Evolutionary conservation across 164 flowering plant genomes (phyloP), one percentile per base, ranked within the genome.

Genomic region (Saururus chinensis): DNA sequence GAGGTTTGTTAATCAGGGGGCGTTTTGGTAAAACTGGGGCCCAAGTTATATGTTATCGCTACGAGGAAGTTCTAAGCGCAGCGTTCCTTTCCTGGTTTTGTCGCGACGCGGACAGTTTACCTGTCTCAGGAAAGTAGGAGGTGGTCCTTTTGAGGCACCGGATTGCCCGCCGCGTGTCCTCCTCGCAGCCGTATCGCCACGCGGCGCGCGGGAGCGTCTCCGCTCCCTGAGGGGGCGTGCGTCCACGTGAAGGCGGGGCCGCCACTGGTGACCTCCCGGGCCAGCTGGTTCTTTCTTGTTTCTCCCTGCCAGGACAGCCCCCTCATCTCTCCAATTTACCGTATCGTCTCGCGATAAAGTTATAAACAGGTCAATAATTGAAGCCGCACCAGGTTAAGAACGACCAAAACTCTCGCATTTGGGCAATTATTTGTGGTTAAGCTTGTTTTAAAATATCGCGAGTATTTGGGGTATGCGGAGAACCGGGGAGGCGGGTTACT

Each of bases 131-230:
- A 53, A 51, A 57, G 53, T 26, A 11, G n/a, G 57, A 23, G 23
- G 67, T 60, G 72, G 72, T 69, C 72, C 70, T 51, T 19, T 59
- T 51, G 60, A 64, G 25, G 26, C 24, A 6, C 60, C 41, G 64
- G 37, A 64, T 67, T 53, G 24, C 26, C 12, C 0, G 60, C 53
- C 72, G 56, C 24, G 57, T 60, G 67, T 64, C 19, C 26, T 1
- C 10, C 59, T 11, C n/a, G 7, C 23, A 24, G 37, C 0, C 16
- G 14, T 20, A 7, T 13, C n/a, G 59, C 35, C 37, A 56, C 59
- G 59, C 25, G 59, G 59, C 59, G 19, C 37, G 10, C 19, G 1
- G 22, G 23, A 0, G 14, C 37, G 0, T 1, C 24, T 25, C 13
- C 30, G 30, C 9, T 17, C 0, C 1, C 30, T 9, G 16, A 16